Conservation (phyloP, 108 stramenopile species). For the Pseudonitzschia delicatissima region DNA sequence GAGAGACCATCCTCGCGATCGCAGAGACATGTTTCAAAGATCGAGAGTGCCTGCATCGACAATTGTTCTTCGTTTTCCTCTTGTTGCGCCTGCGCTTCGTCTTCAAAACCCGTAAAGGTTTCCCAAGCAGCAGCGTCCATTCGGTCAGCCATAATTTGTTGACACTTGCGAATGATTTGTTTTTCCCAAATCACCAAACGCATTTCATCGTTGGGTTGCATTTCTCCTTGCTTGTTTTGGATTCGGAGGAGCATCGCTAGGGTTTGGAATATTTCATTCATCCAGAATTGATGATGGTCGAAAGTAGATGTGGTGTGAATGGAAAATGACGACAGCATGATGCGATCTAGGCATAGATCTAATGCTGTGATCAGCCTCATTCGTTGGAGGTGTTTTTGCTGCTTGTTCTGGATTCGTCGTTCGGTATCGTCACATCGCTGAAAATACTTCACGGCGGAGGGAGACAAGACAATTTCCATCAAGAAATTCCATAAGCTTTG, state of each 20-base stretch:
- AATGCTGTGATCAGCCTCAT: neutral
- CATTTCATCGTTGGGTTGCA: neutral
- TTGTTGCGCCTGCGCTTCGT: too few species aligned
- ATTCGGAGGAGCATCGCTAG: neutral
- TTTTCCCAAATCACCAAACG: neutral
- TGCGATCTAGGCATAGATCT: neutral
- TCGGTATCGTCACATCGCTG: neutral
- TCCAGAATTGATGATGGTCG: too few species aligned
- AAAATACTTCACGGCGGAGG: neutral
- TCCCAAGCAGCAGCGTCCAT: too few species aligned
- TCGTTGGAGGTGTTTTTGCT: neutral
- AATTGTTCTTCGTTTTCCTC: too few species aligned
- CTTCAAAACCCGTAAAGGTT: too few species aligned
- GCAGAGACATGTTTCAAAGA: neutral
- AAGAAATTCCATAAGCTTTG: neutral
- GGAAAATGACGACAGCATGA: neutral
- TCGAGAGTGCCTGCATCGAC: neutral
- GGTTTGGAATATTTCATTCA: neutral
- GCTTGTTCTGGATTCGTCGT: neutral
- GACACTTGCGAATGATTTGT: neutral
- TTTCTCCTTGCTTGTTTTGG: neutral
- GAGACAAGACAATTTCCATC: neutral
- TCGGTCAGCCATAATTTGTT: too few species aligned
- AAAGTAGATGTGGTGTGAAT: too few species aligned
- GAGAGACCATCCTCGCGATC: neutral